These are phyloP conservation scores for Pseudohalonectria lignicola DNA, from an alignment of 2,329 filamentous ascomycete genomes.

Conservation along the genomic window DNA sequence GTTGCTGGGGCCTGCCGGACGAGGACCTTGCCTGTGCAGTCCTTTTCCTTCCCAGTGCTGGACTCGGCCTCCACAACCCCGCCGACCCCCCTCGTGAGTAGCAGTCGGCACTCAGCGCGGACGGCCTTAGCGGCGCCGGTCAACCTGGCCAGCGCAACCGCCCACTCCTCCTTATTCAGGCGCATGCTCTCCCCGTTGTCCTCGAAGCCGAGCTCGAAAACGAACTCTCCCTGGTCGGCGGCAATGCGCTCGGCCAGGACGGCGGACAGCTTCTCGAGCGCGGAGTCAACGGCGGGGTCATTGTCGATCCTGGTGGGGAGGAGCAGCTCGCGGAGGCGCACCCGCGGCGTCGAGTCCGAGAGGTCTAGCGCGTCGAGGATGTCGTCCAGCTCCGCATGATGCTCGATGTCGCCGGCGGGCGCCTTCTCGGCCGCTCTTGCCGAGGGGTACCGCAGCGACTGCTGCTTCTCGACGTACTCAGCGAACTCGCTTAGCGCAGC, in stretches of 20 bases:
- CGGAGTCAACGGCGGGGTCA: constrained; percentile 51
- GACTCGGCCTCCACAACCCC: constrained; percentile 62
- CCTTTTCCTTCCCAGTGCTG: constrained; percentile 51
- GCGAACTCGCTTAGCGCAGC: constrained; percentile 90
- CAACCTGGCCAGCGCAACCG: constrained; percentile 56
- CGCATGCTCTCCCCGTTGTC: constrained; percentile 79
- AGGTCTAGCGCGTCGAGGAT: constrained; percentile 84
- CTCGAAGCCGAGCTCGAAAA: constrained; percentile 89
- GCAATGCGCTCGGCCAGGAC: constrained; percentile 59
- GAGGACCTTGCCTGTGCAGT: constrained; percentile 76
- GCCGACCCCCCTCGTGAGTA: constrained; percentile 86
- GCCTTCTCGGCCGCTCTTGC: constrained; percentile 16
- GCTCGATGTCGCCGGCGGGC: constrained; percentile 20
- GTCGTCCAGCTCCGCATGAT: constrained; percentile 81
- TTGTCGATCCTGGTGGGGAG: constrained; percentile 40
- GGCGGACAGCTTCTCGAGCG: constrained; percentile 50
- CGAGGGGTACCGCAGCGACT: constrained; percentile 56
- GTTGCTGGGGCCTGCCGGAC: constrained; percentile 63
- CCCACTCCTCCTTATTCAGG: constrained; percentile 66
- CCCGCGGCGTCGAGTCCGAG: constrained; percentile 51
- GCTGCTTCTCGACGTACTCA: constrained; percentile 94
- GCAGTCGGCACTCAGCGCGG: constrained; percentile 65
- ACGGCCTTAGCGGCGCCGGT: constrained; percentile 51
- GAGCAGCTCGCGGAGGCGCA: constrained; percentile 67
- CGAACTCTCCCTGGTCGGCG: constrained; percentile 78